Conservation (phyloP, 208 protist species). For the Wallacemonas rigidus region DNA sequence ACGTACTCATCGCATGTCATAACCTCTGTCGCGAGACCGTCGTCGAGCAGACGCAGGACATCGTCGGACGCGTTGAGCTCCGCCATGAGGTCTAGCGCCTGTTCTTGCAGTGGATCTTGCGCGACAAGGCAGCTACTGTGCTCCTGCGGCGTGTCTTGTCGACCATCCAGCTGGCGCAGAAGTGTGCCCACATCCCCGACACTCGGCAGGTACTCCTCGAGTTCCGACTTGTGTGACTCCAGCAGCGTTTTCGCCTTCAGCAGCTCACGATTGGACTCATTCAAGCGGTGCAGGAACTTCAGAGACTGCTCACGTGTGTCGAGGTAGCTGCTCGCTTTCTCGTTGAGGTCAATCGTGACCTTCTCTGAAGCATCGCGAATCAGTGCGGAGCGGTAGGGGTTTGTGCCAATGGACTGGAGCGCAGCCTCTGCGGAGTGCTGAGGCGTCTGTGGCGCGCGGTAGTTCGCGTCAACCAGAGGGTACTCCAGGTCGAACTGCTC, state of each 20-base stretch:
- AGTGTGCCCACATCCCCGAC: conserved; percentile 49
- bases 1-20: conserved; percentile 84
- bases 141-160: conserved; percentile 53
- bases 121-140: conserved; percentile 62
- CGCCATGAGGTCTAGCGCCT: conserved; percentile 69
- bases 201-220: conserved; percentile 55
- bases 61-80: conserved; percentile 79
- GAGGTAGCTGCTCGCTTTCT: conserved; percentile 68
- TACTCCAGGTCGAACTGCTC: conserved; percentile 79
- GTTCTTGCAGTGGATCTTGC: conserved; percentile 51
- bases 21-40: conserved; percentile 54
- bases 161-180: conserved; percentile 36
- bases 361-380: conserved; percentile 67
- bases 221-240: conserved; percentile 39
- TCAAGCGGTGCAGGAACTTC: conserved; percentile 43
- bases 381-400: conserved; percentile 26
- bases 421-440: neutral
- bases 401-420: conserved; percentile 9
- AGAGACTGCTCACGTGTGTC: conserved; percentile 56
- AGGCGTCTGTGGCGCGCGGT: conserved; percentile 16
- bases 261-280: conserved; percentile 51
- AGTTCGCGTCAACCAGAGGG: conserved; percentile 38
- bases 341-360: conserved; percentile 70
- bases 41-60: conserved; percentile 62
- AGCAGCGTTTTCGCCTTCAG: conserved; percentile 52